Conservation (phyloP, 2,329 filamentous ascomycete species). For the Alternaria rosae region DNA sequence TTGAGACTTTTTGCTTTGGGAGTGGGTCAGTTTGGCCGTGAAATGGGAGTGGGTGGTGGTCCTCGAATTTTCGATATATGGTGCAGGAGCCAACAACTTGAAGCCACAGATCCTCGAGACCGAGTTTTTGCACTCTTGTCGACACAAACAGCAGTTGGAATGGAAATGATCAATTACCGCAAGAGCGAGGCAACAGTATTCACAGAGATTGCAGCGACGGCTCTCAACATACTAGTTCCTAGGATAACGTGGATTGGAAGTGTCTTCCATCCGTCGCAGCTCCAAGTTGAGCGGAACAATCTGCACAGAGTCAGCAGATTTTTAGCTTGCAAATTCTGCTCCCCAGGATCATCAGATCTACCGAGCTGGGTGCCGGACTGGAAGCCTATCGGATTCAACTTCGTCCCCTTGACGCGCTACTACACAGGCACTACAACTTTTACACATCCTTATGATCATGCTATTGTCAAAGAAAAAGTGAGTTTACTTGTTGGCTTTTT, state of each 20-base stretch:
- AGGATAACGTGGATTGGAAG: neutral
- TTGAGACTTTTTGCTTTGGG: neutral
- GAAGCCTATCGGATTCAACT: slow-evolving; percentile 6
- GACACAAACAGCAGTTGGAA: slow-evolving; percentile 1
- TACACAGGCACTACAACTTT: neutral
- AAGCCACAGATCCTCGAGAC: slow-evolving; percentile 14
- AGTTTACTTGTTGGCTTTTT: neutral
- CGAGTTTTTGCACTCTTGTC: slow-evolving; percentile 18
- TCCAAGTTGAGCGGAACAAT: neutral
- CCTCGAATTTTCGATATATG: slow-evolving; percentile 6
- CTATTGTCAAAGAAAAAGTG: neutral
- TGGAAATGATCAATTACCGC: slow-evolving; percentile 12
- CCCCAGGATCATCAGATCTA: neutral
- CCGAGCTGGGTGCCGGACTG: slow-evolving; percentile 21
- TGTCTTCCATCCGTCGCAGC: neutral
- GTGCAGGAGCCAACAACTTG: slow-evolving; percentile 13
- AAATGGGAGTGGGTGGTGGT: neutral
- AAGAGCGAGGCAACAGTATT: neutral
- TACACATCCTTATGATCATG: neutral
- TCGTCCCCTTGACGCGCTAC: slow-evolving; percentile 5
- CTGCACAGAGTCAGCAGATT: neutral
- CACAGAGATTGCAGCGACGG: neutral
- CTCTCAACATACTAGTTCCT: neutral
- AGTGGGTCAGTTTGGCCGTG: neutral
- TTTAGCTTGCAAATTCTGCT: neutral